These are phyloP conservation scores for Lecanicillium sp. DNA, from an alignment of 2,329 filamentous ascomycete genomes.

Conservation along the genomic window DNA sequence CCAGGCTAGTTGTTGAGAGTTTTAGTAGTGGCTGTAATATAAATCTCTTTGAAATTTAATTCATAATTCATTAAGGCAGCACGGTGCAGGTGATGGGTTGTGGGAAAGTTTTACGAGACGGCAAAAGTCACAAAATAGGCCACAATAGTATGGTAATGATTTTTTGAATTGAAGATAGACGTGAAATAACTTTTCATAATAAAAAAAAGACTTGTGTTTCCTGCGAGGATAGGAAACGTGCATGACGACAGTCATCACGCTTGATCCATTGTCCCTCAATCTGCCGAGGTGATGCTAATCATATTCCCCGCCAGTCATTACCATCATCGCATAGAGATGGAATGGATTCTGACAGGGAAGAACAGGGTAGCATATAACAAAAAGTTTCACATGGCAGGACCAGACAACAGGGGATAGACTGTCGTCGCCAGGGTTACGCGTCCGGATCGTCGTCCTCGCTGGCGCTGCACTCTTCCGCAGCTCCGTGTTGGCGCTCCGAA, in stretches of 20 bases:
- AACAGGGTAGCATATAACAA: background rate
- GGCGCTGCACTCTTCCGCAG: constrained; percentile 38
- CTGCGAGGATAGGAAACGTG: constrained; percentile 28
- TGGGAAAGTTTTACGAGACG: too few species aligned
- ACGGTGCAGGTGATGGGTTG: too few species aligned
- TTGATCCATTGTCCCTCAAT: constrained; percentile 55
- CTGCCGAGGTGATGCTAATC: constrained; percentile 35
- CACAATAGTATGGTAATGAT: too few species aligned
- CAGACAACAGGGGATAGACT: constrained; percentile 62
- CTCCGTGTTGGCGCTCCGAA: constrained; percentile 17
- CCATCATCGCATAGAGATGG: too few species aligned
- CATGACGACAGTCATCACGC: constrained; percentile 51
- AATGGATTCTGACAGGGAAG: too few species aligned
- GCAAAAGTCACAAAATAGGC: too few species aligned
- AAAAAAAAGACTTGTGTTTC: constrained; percentile 20
- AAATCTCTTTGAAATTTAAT: too few species aligned
- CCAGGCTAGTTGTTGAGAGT: too few species aligned
- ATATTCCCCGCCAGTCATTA: too few species aligned
- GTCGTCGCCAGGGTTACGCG: constrained; percentile 49
- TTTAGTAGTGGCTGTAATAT: too few species aligned
- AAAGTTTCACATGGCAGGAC: constrained; percentile 36
- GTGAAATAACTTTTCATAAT: constrained; percentile 5
- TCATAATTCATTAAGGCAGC: too few species aligned
- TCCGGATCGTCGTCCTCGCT: constrained; percentile 62
- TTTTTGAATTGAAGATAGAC: background rate